Percentiles rank a stretch among this genome's conserved stretches.
phyloP scores from a whole-genome alignment of 768 basidiomycete species.

The Flagelloscypha sp. region DNA sequence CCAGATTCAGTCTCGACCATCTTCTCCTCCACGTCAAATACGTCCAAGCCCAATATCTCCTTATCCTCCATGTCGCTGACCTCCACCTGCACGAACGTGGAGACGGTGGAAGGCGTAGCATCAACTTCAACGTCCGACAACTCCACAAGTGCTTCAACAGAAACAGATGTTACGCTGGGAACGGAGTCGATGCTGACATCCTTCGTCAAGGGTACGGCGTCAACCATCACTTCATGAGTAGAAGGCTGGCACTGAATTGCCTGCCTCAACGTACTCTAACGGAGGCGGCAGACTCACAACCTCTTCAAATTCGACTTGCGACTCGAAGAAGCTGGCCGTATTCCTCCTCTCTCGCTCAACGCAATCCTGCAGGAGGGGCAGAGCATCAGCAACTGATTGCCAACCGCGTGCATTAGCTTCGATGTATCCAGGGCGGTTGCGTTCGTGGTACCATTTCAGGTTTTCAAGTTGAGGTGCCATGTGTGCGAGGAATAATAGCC shows the following conservation, averaged over 20 bases:
- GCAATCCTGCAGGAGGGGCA: conserved; percentile 66
- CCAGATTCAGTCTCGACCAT: too few relatives aligned
- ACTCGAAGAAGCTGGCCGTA: conserved; percentile 20
- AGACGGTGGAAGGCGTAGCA: conserved; percentile 27
- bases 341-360: conserved; percentile 54
- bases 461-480: conserved; percentile 62
- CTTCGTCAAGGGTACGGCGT: conserved; percentile 23
- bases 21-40: too few relatives aligned
- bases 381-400: conserved; percentile 59
- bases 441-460: conserved; percentile 73
- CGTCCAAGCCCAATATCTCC: too few relatives aligned
- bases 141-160: conserved; percentile 46
- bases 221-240: conserved; percentile 24
- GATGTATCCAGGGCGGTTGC: conserved; percentile 60
- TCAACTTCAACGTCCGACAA: conserved; percentile 38
- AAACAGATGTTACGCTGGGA: conserved; percentile 24
- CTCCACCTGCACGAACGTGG: conserved; percentile 27
- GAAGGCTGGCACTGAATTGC: conserved; percentile 30
- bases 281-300: too few relatives aligned
- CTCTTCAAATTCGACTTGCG: too few relatives aligned
- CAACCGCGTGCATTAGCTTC: conserved; percentile 61
- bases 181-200: conserved; percentile 23
- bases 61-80: conserved; percentile 7
- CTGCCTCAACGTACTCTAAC: conserved; percentile 19
- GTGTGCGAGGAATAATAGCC: conserved; percentile 68